A percentile compares a stretch with the other conserved stretches of the same genome.
Evolutionary conservation across 2,329 filamentous ascomycete genomes (phyloP).

Genomic region (Exophiala xenobiotica): DNA sequence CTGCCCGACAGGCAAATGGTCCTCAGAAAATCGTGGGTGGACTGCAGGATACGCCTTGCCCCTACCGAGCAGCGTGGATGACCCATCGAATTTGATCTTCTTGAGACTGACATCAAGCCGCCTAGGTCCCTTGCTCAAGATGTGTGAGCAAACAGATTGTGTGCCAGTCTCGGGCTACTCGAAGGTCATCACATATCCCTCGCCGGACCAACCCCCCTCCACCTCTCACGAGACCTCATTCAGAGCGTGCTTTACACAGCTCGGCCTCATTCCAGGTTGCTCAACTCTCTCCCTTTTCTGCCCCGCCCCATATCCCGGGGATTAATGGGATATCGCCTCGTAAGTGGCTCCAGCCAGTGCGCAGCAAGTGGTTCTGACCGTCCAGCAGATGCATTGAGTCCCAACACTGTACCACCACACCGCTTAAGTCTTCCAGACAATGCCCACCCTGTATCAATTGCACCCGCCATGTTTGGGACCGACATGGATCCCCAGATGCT

Average conservation of each 20-base stretch:
- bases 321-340: slow-evolving; percentile 25
- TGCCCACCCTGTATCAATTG: slow-evolving; percentile 27
- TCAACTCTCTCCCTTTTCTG: slow-evolving; percentile 27
- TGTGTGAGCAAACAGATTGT: slow-evolving; percentile 33
- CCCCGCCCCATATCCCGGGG: slow-evolving; percentile 18
- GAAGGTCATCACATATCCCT: slow-evolving; percentile 30
- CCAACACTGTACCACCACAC: slow-evolving; percentile 17
- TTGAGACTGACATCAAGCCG: slow-evolving; percentile 9
- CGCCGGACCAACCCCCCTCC: slow-evolving; percentile 18
- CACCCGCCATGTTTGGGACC: slow-evolving; percentile 21
- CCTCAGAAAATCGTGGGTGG: neutral
- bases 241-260: slow-evolving; percentile 28
- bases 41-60: neutral
- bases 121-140: slow-evolving; percentile 32
- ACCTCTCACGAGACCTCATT: slow-evolving; percentile 26
- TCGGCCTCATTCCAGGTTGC: slow-evolving; percentile 29
- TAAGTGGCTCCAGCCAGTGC: slow-evolving; percentile 11
- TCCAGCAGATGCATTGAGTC: slow-evolving; percentile 17
- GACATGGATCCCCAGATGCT: slow-evolving; percentile 27
- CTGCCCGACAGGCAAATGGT: neutral
- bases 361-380: slow-evolving; percentile 2
- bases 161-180: slow-evolving; percentile 30
- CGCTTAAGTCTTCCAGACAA: slow-evolving; percentile 26
- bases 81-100: neutral
- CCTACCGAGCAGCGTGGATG: no score